Base-by-base conservation (phyloP, 768 basidiomycete genomes). In the Lactarius akahatsu region DNA sequence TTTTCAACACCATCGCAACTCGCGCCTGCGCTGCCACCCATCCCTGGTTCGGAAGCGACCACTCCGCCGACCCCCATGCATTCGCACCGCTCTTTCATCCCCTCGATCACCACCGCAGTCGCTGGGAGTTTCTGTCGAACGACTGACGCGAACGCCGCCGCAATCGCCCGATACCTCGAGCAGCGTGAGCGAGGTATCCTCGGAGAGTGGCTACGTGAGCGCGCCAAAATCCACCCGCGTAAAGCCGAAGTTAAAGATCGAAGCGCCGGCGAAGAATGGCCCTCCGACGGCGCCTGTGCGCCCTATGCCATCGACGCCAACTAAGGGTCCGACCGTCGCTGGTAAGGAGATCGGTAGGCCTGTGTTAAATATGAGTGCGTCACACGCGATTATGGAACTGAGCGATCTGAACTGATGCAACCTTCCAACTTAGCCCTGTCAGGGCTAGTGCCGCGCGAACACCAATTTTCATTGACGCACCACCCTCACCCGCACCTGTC, bases 281-380 rank as follows among this genome's bases (percentile, higher is more conserved):
- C 16, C 18, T 9, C 28, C 60, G 11, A 18, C 9, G 10, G 47
- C 30, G 6, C 43, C 64, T 34, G 23, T n/a, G 18, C 66, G 64
- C 34, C 59, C 57, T 38, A 5, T 38, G 28, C 65, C 61, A 15
- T 26, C 63, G 8, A 45, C 67, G 15, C 61, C 66, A 55, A 57
- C 56, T 30, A 68, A 59, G 43, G 60, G 67, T 3, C 71, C 68
- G 7, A 69, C 65, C 10, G 26, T 77, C n/a, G 68, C 67, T 55
- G 88, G 87, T 36, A 91, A 85, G 74, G 80, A 79, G 54, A 92
- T 92, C 61, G 86, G 91, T 70, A 78, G 72, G n/a, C 91, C 91
- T 8, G 84, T 91, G 23, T 79, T 86, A 26, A 89, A 94, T 72
- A 82, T 85, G 73, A 85, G 91, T 90, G 67, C 65, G 82, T 75